Evolutionary conservation across 2,329 filamentous ascomycete genomes (phyloP), one percentile per base, ranked within the genome.

Genomic region (Aspergillus ustus): DNA sequence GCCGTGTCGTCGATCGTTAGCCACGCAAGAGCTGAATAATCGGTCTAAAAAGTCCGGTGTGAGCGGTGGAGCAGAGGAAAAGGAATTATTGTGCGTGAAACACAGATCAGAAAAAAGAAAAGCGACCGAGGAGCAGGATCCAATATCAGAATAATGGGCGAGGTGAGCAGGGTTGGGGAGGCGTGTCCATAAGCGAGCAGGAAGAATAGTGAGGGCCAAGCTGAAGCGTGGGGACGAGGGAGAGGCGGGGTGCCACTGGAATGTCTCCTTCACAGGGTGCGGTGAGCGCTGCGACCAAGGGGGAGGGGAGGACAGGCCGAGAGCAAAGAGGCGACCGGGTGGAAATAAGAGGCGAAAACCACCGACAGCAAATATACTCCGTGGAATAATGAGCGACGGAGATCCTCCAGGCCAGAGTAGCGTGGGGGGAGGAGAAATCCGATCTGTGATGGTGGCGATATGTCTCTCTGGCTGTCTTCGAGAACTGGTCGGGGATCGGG

Each of bases 121-220:
- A 34, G 11, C 44, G 28, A 62, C 11, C 28, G 51, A 31, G 44
- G 20, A 44, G 40, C 20, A 56, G 40, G 20, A 50, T 34, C 22
- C 44, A 51, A 29, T 29, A 53, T 49, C 22, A 29, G 46, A 53
- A 52, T 22, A 53, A 52, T 22, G 52, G 48, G 7, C 29, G 34
- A 48, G 46, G 63, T 56, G 62, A 54, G 51, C 55, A 57, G 31
- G 43, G 50, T 51, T 58, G 53, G 59, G 60, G 63, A 65, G 60
- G 64, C 58, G 64, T 63, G 63, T 57, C 63, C 64, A 67, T 67
- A 67, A 69, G 66, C 67, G 66, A 69, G 58, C 45, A 50, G 59
- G 54, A 61, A 25, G 9, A 52, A 40, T 52, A 40, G 43, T 46
- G 52, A 53, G 48, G 34, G 51, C 43, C 44, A 63, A 59, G 49